Evolutionary conservation across 1,284 basidiomycete genomes (phyloP).

Genomic region (Boletus sp.): DNA sequence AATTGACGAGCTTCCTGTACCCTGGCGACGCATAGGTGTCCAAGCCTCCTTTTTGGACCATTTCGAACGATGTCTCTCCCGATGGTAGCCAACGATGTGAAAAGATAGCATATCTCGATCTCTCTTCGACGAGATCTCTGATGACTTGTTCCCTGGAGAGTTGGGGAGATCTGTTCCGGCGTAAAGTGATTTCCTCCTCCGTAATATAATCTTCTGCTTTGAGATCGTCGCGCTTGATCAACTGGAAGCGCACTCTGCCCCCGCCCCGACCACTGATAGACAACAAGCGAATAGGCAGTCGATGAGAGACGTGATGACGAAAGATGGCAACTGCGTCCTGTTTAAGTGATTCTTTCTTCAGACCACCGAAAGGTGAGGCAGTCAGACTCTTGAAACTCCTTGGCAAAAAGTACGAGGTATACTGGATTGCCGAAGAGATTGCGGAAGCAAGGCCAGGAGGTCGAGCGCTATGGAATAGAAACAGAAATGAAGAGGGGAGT

Average conservation of each 20-base stretch:
- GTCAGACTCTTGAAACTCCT: neutral
- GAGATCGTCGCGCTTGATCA: neutral
- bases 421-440: neutral
- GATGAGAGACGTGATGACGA: neutral
- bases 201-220: neutral
- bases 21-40: neutral
- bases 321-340: neutral
- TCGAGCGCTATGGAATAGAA: neutral
- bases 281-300: constrained; percentile 1
- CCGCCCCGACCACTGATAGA: neutral
- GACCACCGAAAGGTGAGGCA: neutral
- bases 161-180: neutral
- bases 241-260: neutral
- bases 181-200: neutral
- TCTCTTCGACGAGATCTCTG: neutral
- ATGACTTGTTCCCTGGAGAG: constrained; percentile 1
- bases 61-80: neutral
- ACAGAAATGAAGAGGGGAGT: neutral
- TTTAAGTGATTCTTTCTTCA: neutral
- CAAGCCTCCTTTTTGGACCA: neutral
- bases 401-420: neutral
- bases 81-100: neutral
- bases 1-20: neutral
- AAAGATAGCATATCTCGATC: constrained; percentile 2
- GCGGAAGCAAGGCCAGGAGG: neutral